Percentiles rank a stretch among this genome's conserved stretches.
phyloP scores from a whole-genome alignment of 192 early-diverging fungal species.

The Coemansia pectinata region DNA sequence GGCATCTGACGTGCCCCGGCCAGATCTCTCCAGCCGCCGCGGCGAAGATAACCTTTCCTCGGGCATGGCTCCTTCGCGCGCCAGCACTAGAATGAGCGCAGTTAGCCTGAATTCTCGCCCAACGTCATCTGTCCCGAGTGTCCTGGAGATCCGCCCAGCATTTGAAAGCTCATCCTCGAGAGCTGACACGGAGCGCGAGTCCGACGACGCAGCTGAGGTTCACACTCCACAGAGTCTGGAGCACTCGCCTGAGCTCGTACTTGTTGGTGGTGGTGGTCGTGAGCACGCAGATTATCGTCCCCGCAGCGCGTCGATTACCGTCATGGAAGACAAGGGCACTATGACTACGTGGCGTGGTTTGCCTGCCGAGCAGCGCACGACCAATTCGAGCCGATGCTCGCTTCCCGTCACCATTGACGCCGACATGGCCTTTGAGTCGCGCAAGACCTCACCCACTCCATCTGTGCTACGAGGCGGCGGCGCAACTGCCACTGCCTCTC shows the following conservation, averaged over 20 bases:
- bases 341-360: slow-evolving; percentile 51
- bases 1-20: background rate
- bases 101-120: slow-evolving; percentile 25
- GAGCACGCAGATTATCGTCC: slow-evolving; percentile 15
- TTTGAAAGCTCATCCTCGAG: slow-evolving; percentile 28
- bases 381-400: slow-evolving; percentile 12
- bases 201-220: slow-evolving; percentile 9
- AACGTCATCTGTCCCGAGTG: slow-evolving; percentile 30
- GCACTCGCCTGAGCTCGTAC: slow-evolving; percentile 21
- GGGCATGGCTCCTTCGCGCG: slow-evolving; percentile 10
- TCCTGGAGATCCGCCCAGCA: slow-evolving; percentile 46
- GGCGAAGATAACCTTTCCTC: background rate
- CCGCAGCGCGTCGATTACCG: slow-evolving; percentile 40
- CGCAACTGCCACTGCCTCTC: slow-evolving; percentile 1
- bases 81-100: slow-evolving; percentile 40
- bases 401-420: slow-evolving; percentile 8
- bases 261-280: slow-evolving; percentile 40
- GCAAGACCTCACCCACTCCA: slow-evolving; percentile 15
- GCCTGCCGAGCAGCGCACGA: slow-evolving; percentile 23
- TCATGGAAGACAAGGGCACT: slow-evolving; percentile 48
- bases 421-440: slow-evolving; percentile 7
- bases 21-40: background rate
- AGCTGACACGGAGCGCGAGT: slow-evolving; percentile 14
- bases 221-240: slow-evolving; percentile 35
- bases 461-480: slow-evolving; percentile 48